These are phyloP conservation scores for Ustilago sp. DNA, from an alignment of 1,284 basidiomycete species.

Conservation along the genomic window DNA sequence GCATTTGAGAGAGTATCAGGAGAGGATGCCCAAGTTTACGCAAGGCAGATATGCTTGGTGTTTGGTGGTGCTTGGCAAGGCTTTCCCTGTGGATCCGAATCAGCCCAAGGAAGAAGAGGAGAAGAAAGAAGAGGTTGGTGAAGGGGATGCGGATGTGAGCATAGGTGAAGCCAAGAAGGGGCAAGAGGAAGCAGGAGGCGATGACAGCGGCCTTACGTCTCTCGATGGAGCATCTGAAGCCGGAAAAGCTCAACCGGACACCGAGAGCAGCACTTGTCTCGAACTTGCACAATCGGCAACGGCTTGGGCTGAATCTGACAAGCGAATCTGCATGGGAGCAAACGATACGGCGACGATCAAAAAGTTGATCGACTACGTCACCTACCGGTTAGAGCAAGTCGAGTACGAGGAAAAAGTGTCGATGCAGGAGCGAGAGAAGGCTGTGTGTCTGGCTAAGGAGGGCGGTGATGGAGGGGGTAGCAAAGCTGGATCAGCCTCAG, in stretches of 20 bases:
- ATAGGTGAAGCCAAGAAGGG: constrained; percentile 1
- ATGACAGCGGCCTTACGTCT: constrained; percentile 40
- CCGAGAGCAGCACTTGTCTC: constrained; percentile 6
- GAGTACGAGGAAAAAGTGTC: constrained; percentile 47
- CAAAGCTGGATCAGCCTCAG: not conserved
- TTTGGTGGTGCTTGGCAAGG: constrained; percentile 42
- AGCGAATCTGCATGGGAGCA: constrained; percentile 50
- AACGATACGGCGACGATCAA: constrained; percentile 43
- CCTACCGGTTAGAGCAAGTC: constrained; percentile 34
- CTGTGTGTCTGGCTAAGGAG: constrained; percentile 14
- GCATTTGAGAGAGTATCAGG: constrained; percentile 58
- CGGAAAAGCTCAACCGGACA: constrained; percentile 4
- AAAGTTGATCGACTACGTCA: constrained; percentile 31
- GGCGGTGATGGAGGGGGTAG: not conserved
- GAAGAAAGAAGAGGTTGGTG: constrained; percentile 3
- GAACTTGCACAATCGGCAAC: constrained; percentile 20
- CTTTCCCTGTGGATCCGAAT: constrained; percentile 25
- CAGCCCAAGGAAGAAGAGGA: constrained; percentile 9
- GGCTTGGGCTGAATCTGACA: not conserved
- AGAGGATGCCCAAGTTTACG: constrained; percentile 53
- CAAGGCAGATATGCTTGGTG: constrained; percentile 56
- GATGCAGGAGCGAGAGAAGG: constrained; percentile 41
- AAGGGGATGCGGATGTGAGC: constrained; percentile 12
- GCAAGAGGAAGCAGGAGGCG: constrained; percentile 13
- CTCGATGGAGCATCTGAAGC: constrained; percentile 22